Conservation (phyloP, 2,329 filamentous ascomycete genomes). For the Plenodomus tracheiphilus region DNA sequence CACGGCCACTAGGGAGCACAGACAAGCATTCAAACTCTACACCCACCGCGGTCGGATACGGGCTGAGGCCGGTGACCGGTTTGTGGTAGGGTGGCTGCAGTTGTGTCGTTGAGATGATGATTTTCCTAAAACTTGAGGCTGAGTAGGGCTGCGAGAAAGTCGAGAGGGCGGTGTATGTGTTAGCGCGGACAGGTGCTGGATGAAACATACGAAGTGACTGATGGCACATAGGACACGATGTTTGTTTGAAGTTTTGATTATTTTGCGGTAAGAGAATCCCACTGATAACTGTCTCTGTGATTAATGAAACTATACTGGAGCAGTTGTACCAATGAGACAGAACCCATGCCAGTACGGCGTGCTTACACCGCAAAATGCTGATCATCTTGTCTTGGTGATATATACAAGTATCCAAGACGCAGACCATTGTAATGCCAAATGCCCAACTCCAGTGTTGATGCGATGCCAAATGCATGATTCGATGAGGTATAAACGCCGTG, state of each 20-base stretch:
- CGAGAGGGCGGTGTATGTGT: not conserved
- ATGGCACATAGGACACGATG: not conserved
- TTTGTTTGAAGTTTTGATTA: not conserved
- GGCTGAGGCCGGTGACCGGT: not conserved
- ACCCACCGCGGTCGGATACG: not conserved
- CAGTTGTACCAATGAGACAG: not conserved
- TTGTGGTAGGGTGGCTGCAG: not conserved
- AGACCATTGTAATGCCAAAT: not conserved
- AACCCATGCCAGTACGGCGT: not conserved
- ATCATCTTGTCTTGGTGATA: not conserved
- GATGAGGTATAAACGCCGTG: not conserved
- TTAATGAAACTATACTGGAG: not conserved
- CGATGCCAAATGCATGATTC: not conserved
- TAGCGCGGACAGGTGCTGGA: not conserved
- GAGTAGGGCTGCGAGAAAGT: not conserved
- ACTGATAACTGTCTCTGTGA: not conserved
- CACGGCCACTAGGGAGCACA: not conserved
- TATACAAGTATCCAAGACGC: not conserved
- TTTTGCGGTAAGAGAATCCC: not conserved
- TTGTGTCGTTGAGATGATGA: not conserved
- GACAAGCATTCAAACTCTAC: not conserved
- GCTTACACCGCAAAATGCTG: not conserved
- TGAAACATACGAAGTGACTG: not conserved
- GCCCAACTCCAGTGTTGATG: constrained; percentile 6
- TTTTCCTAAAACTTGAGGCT: not conserved